Conservation (phyloP, 1,284 basidiomycete species). For the Pseudozyma pruni region DNA sequence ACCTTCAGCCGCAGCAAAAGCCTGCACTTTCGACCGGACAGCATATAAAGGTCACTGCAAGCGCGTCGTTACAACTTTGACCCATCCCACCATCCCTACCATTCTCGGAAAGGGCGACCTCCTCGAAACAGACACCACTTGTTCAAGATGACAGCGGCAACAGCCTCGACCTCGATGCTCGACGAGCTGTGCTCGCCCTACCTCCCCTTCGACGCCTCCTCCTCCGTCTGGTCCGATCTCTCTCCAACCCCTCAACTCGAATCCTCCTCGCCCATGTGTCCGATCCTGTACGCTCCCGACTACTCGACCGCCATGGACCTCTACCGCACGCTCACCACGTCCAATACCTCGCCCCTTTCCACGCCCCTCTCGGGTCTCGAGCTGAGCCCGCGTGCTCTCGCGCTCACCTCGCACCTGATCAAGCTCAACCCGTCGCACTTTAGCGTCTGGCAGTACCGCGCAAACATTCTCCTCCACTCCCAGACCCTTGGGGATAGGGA, state of each 20-base stretch:
- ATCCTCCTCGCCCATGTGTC: slow-evolving; percentile 57
- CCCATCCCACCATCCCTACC: neutral
- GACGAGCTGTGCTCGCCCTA: slow-evolving; percentile 27
- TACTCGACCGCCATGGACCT: slow-evolving; percentile 64
- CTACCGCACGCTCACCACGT: slow-evolving; percentile 52
- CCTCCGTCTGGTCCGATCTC: slow-evolving; percentile 56
- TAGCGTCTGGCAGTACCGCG: slow-evolving; percentile 61
- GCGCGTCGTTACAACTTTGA: neutral
- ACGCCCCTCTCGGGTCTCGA: slow-evolving; percentile 21
- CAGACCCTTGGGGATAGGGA: slow-evolving; percentile 10
- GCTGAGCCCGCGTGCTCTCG: slow-evolving; percentile 47
- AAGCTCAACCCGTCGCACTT: slow-evolving; percentile 60
- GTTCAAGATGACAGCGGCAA: slow-evolving; percentile 18
- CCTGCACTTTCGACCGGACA: too few relatives aligned
- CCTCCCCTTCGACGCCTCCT: slow-evolving; percentile 48
- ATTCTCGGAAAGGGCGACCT: too few relatives aligned
- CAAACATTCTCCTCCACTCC: slow-evolving; percentile 48
- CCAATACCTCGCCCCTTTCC: slow-evolving; percentile 5
- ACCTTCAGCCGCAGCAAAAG: too few relatives aligned
- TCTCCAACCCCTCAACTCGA: slow-evolving; percentile 55
- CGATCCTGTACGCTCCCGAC: slow-evolving; percentile 59
- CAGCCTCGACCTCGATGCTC: slow-evolving; percentile 12
- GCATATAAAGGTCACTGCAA: neutral
- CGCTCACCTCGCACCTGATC: slow-evolving; percentile 57
- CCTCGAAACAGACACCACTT: neutral